Base-by-base conservation (phyloP, 352 stramenopile genomes). In the Pythium myriotylum region DNA sequence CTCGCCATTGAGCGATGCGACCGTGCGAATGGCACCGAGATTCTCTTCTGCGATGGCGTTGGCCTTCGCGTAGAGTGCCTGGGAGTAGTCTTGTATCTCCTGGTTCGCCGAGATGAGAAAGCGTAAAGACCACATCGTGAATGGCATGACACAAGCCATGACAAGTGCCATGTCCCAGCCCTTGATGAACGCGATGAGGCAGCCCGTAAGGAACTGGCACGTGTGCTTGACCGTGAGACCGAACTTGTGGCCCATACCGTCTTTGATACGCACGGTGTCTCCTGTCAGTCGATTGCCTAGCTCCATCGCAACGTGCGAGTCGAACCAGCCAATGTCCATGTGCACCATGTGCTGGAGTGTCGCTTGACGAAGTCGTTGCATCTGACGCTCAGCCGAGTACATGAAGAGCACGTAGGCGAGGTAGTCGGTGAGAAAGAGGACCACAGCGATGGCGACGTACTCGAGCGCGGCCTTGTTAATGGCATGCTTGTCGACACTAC, bases 231-330 rank as follows among this genome's bases (percentile, higher is more conserved):
- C 35, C 20, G 46, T 40, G n/a, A 79, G 62, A 35, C 71, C 70
- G 17, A 78, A 50, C 45, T 81, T 81, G 20, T 74, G 55, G 37
- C 70, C 70, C 70, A 81, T 81, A 20, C 70, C 73, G 32, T 81
- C 62, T 46, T 78, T 78, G 35, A 81, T 79, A 24, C 74, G 65
- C 29, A 71, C 48, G 1, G 68, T 76, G 37, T 76, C 68, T 24
- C 66, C 67, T 22, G 62, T 61, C 17, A 80, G 58, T 20, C 68
- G 68, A 56, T 29, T 73, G 13, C 65, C 61, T 8, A 80, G 45
- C 27, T 73, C 57, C 37, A 70, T 39, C 17, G 57, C 59, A 13
- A 75, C 65, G 29, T 60, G 58, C 23, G 41, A 20, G 29, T 81
- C 73, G 48, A 70, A 78, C 73, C 73, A 81, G 4, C 47, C 33